Percentiles rank a stretch among this genome's conserved stretches.
phyloP scores from a whole-genome alignment of 306 rosid species.

The Astragalus membranaceus region DNA sequence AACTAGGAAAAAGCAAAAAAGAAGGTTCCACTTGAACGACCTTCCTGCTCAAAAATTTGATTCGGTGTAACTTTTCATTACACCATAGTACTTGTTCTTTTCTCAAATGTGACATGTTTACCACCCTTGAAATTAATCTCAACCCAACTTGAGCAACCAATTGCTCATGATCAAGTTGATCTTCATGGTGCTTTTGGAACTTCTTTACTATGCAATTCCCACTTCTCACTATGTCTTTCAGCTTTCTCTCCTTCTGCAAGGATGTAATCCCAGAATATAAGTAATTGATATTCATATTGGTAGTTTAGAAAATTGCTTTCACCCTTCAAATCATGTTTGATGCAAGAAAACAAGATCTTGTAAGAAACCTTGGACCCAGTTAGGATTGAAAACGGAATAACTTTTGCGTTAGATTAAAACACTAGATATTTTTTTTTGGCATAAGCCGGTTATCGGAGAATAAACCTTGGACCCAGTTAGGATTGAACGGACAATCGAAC shows the following conservation, averaged over 20 bases:
- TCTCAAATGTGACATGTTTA: constrained; percentile 57
- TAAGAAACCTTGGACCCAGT: too few species aligned
- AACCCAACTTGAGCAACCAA: constrained; percentile 68
- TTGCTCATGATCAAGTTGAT: constrained; percentile 34
- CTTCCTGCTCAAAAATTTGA: constrained; percentile 47
- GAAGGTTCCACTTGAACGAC: constrained; percentile 60
- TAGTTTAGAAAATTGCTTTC: neutral
- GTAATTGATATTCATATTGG: neutral
- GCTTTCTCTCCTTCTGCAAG: constrained; percentile 64
- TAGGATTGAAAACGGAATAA: too few species aligned
- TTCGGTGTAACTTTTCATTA: constrained; percentile 42
- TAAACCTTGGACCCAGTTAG: too few species aligned
- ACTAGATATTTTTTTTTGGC: too few species aligned
- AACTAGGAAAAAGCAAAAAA: constrained; percentile 72
- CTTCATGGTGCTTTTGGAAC: constrained; percentile 63
- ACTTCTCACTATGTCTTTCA: constrained; percentile 59
- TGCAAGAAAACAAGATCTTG: neutral
- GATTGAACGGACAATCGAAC: too few species aligned
- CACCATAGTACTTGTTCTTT: constrained; percentile 72
- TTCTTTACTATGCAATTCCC: constrained; percentile 68
- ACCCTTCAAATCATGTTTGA: neutral
- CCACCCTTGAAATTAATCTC: constrained; percentile 65
- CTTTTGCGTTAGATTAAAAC: neutral
- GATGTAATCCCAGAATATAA: neutral
- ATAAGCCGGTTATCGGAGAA: too few species aligned